Conservation (phyloP, 306 rosid genomes). For the Lathyrus oleraceus region DNA sequence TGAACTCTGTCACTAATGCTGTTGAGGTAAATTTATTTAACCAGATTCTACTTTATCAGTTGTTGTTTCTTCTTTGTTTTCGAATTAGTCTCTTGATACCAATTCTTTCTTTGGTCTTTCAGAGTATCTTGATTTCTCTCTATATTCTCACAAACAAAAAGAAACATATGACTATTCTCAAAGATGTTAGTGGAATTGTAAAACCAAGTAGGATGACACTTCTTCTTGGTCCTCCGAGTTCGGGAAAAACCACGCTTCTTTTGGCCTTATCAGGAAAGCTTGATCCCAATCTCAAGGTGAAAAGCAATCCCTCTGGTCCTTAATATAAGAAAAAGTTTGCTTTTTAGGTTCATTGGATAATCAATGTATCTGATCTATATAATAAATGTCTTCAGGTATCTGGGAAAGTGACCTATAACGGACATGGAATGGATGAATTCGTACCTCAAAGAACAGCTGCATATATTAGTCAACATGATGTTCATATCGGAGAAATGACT, state of each 20-base stretch:
- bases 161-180: slow-evolving; percentile 49
- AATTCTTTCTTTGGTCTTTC: not conserved
- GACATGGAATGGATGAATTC: slow-evolving; percentile 39
- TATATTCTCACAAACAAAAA: slow-evolving; percentile 39
- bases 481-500: slow-evolving; percentile 46
- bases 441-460: slow-evolving; percentile 45
- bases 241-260: slow-evolving; percentile 68
- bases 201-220: slow-evolving; percentile 75
- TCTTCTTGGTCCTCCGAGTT: slow-evolving; percentile 73
- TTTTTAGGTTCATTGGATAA: no score
- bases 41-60: not conserved
- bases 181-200: slow-evolving; percentile 59
- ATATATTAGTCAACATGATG: slow-evolving; percentile 42
- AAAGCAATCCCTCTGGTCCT: not conserved
- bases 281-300: slow-evolving; percentile 60
- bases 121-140: slow-evolving; percentile 38
- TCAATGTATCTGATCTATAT: no score
- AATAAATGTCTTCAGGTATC: slow-evolving; percentile 13
- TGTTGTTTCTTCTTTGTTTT: not conserved
- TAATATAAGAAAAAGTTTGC: not conserved
- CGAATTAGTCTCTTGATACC: slow-evolving; percentile 1
- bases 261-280: slow-evolving; percentile 76
- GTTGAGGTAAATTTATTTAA: slow-evolving; percentile 19
- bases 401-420: slow-evolving; percentile 37
- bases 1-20: slow-evolving; percentile 41